Conservation (phyloP, 805 yeast genomes). For the Saccharomycopsis selenospora region DNA sequence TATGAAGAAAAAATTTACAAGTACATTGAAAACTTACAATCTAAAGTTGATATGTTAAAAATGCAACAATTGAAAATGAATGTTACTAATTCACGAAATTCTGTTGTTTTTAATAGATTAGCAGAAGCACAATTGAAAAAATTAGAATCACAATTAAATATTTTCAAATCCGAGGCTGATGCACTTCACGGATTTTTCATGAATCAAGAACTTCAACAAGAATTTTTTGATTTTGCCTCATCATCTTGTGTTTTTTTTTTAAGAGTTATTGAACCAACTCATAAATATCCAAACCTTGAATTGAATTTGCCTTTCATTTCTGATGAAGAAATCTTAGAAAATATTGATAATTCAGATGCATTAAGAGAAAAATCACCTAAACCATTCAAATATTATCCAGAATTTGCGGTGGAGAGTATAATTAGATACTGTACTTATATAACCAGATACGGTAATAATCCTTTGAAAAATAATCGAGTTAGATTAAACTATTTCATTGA, state of each 20-base stretch:
- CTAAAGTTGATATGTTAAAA: conserved; percentile 41
- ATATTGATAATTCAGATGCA: conserved; percentile 69
- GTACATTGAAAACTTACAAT: conserved; percentile 41
- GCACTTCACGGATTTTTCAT: conserved; percentile 58
- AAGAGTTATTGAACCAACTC: conserved; percentile 65
- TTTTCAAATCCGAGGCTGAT: conserved; percentile 40
- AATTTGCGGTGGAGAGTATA: conserved; percentile 75
- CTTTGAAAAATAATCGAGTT: conserved; percentile 42
- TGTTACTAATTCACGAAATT: conserved; percentile 26
- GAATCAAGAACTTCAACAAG: conserved; percentile 50
- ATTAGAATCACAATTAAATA: conserved; percentile 36
- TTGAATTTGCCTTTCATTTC: conserved; percentile 53
- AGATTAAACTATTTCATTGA: conserved; percentile 57
- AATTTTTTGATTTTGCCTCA: conserved; percentile 66
- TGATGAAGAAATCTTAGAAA: conserved; percentile 53
- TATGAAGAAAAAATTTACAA: conserved; percentile 48
- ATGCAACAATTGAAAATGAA: conserved; percentile 32
- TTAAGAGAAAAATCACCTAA: conserved; percentile 56
- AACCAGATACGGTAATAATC: conserved; percentile 47
- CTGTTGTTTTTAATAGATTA: conserved; percentile 25
- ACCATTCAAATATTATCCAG: conserved; percentile 83
- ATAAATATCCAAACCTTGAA: conserved; percentile 47
- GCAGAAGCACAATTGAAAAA: conserved; percentile 41
- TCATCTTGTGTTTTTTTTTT: conserved; percentile 71
- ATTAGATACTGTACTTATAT: conserved; percentile 63